phyloP scores from a whole-genome alignment of 2,329 filamentous ascomycete genomes.

The Ascochyta koolunga region DNA sequence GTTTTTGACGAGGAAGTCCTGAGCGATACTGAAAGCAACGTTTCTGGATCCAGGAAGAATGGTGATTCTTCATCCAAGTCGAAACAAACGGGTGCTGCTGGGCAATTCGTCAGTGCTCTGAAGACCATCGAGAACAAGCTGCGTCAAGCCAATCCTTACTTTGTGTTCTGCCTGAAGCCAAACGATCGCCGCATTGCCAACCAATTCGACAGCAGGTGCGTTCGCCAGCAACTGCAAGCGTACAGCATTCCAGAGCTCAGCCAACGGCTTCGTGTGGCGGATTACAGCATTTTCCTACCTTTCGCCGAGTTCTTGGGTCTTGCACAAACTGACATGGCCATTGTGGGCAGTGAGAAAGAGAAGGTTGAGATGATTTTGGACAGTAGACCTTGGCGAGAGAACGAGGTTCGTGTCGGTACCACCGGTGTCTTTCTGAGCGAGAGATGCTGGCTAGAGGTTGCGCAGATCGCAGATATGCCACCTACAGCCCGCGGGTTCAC shows the following conservation, averaged over 20 bases:
- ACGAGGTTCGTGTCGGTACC: constrained; percentile 87
- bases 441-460: constrained; percentile 90
- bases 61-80: constrained; percentile 54
- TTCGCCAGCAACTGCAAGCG: constrained; percentile 90
- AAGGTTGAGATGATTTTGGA: constrained; percentile 91
- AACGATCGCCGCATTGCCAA: constrained; percentile 97
- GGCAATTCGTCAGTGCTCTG: constrained; percentile 86
- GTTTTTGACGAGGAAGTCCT: constrained; percentile 55
- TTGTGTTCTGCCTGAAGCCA: constrained; percentile 95
- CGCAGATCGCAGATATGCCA: constrained; percentile 66
- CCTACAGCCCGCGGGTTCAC: constrained; percentile 55
- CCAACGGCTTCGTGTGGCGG: constrained; percentile 86
- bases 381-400: constrained; percentile 87
- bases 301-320: constrained; percentile 95
- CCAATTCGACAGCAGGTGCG: constrained; percentile 98
- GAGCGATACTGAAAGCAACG: constrained; percentile 50
- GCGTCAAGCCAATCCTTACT: constrained; percentile 88
- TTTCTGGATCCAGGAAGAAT: constrained; percentile 49
- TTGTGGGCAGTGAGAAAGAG: constrained; percentile 91
- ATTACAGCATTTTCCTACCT: constrained; percentile 94
- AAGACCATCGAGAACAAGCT: constrained; percentile 91
- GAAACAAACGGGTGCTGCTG: constrained; percentile 83
- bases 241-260: constrained; percentile 98
- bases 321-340: constrained; percentile 79
- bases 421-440: constrained; percentile 97